Conservation (phyloP, 2,329 filamentous ascomycete species). For the Exophiala calicioides region DNA sequence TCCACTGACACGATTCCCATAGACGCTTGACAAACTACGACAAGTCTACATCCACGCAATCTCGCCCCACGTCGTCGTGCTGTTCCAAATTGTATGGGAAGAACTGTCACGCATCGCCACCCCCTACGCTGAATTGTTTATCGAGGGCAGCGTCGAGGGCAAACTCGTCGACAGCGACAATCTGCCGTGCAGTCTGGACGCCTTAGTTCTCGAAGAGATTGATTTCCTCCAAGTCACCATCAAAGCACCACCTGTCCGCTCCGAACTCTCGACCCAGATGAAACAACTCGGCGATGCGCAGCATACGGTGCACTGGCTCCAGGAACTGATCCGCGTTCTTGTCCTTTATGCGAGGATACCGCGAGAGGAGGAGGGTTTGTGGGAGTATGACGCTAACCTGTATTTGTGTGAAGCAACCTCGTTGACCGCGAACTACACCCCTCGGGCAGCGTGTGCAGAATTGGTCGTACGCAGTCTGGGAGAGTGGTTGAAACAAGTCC, state of each 20-base stretch:
- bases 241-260: conserved; percentile 81
- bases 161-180: conserved; percentile 77
- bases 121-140: conserved; percentile 79
- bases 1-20: conserved; percentile 25
- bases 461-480: conserved; percentile 81
- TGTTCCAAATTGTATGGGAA: conserved; percentile 88
- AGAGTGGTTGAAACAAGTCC: conserved; percentile 78
- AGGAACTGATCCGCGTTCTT: conserved; percentile 82
- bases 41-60: conserved; percentile 79
- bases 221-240: conserved; percentile 93
- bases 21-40: conserved; percentile 87
- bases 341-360: conserved; percentile 87
- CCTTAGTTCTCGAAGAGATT: conserved; percentile 87
- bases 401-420: conserved; percentile 95
- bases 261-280: conserved; percentile 82
- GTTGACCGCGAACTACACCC: conserved; percentile 93
- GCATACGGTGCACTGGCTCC: conserved; percentile 73
- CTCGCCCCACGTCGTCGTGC: conserved; percentile 74
- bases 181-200: conserved; percentile 92
- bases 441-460: conserved; percentile 88
- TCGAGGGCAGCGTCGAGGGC: conserved; percentile 80
- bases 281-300: conserved; percentile 59
- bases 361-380: conserved; percentile 87
- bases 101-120: conserved; percentile 74
- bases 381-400: conserved; percentile 95